A percentile compares a stretch with the other conserved stretches of the same genome.
Evolutionary conservation across 305 asterid genomes (phyloP).

Genomic region (Solanum hybrid): DNA sequence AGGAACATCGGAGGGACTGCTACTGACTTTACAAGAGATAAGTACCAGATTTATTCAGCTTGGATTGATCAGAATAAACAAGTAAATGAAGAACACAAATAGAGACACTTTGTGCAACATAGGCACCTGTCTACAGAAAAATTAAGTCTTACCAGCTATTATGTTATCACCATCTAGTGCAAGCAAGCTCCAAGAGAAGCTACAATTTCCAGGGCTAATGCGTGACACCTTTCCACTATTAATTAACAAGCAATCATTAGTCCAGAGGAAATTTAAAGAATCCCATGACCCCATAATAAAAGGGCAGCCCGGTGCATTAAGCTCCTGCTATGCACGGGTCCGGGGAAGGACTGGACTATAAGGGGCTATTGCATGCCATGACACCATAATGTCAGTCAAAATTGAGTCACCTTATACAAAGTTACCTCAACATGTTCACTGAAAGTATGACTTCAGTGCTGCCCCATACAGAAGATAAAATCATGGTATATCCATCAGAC

Average conservation of each 20-base stretch:
- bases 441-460: constrained; percentile 58
- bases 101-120: not conserved
- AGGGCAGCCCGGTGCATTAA: not conserved
- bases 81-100: not conserved
- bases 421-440: constrained; percentile 63
- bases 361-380: not conserved
- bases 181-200: constrained; percentile 65
- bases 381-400: not conserved
- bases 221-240: constrained; percentile 64
- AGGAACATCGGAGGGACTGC: constrained; percentile 77
- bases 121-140: not conserved
- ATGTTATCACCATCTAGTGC: constrained; percentile 64
- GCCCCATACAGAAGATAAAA: constrained; percentile 73
- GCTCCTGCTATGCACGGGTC: not conserved
- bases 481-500: constrained; percentile 71
- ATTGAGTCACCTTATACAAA: not conserved
- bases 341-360: not conserved
- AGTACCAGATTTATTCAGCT: not conserved
- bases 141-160: constrained; percentile 44
- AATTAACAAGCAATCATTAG: constrained; percentile 10
- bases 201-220: constrained; percentile 59
- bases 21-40: constrained; percentile 46
- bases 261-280: not conserved
- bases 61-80: not conserved
- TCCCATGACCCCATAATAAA: not conserved